Evolutionary conservation across 73 alveolate species (phyloP).

Genomic region (Paramecium octaurelia): DNA sequence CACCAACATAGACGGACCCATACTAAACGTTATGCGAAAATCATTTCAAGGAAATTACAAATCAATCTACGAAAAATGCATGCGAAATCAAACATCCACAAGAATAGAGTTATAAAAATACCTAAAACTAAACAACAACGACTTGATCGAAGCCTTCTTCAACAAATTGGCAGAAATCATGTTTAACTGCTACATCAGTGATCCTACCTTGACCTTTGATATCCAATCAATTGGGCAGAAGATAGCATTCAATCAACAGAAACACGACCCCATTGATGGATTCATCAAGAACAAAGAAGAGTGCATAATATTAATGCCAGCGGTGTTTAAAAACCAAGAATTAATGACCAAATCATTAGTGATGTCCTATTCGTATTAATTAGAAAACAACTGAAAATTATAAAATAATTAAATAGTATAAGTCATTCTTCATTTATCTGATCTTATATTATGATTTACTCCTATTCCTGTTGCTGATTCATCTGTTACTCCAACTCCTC

Average conservation of each 20-base stretch:
- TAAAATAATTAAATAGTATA: not conserved
- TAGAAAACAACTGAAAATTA: not conserved
- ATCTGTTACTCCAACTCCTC: not conserved
- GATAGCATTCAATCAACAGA: slow-evolving; percentile 80
- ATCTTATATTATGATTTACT: not conserved
- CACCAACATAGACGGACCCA: slow-evolving; percentile 89
- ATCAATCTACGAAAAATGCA: slow-evolving; percentile 67
- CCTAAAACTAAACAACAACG: slow-evolving; percentile 61
- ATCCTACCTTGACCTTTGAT: slow-evolving; percentile 87
- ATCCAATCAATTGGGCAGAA: slow-evolving; percentile 84
- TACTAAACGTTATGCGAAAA: slow-evolving; percentile 91
- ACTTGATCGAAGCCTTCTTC: slow-evolving; percentile 66
- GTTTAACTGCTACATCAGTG: slow-evolving; percentile 72
- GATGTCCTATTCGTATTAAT: slow-evolving; percentile 25
- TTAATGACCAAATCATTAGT: slow-evolving; percentile 71
- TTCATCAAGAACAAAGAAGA: slow-evolving; percentile 89
- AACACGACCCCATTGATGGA: slow-evolving; percentile 96
- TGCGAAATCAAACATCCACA: slow-evolving; percentile 64
- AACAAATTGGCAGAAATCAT: slow-evolving; percentile 73
- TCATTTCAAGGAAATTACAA: slow-evolving; percentile 91
- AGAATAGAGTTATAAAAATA: slow-evolving; percentile 72
- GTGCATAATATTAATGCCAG: slow-evolving; percentile 87
- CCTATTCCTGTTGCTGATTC: not conserved
- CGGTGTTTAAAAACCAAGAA: slow-evolving; percentile 83
- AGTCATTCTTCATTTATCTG: not conserved